Percentiles rank a stretch among this genome's conserved stretches.
Evolutionary conservation across 2,329 filamentous ascomycete species (phyloP).

Genomic region (Fusarium sp.): DNA sequence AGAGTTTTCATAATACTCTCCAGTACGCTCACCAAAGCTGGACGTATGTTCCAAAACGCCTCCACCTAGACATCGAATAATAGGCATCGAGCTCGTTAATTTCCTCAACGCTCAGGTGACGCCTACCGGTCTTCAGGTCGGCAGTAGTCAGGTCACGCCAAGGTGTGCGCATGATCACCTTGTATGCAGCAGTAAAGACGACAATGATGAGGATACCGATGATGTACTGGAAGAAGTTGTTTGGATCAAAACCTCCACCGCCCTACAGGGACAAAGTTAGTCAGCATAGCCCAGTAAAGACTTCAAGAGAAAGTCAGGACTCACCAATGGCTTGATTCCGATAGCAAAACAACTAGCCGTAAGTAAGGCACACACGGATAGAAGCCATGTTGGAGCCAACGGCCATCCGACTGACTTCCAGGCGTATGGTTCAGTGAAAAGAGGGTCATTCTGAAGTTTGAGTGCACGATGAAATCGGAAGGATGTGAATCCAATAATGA

Average conservation of each 20-base stretch:
- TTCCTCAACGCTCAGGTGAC: too few relatives aligned
- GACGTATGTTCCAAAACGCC: too few relatives aligned
- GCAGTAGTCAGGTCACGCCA: slow-evolving; percentile 28
- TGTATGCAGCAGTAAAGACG: slow-evolving; percentile 29
- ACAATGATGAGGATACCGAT: slow-evolving; percentile 32
- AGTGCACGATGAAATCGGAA: slow-evolving; percentile 38
- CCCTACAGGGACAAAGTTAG: slow-evolving; percentile 1
- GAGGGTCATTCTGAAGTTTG: slow-evolving; percentile 28
- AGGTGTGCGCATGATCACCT: slow-evolving; percentile 22
- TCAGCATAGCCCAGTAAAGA: too few relatives aligned
- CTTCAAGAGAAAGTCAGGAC: background rate
- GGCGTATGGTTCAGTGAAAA: slow-evolving; percentile 35
- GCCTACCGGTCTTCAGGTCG: slow-evolving; percentile 5
- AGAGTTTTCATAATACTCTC: too few relatives aligned
- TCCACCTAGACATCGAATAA: too few relatives aligned
- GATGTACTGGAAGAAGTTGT: slow-evolving; percentile 36
- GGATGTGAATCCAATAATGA: slow-evolving; percentile 37
- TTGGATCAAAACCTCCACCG: slow-evolving; percentile 12
- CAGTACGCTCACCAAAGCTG: too few relatives aligned
- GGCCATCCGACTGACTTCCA: slow-evolving; percentile 34
- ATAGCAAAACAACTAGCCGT: slow-evolving; percentile 16
- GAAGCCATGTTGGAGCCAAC: slow-evolving; percentile 17
- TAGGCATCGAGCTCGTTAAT: too few relatives aligned
- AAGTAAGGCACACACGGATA: slow-evolving; percentile 22
- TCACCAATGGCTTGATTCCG: slow-evolving; percentile 25